Percentiles rank a stretch among this genome's conserved stretches.
Evolutionary conservation across 1,139 yeast species (phyloP).

Genomic region (Geotrichum histeridarum): DNA sequence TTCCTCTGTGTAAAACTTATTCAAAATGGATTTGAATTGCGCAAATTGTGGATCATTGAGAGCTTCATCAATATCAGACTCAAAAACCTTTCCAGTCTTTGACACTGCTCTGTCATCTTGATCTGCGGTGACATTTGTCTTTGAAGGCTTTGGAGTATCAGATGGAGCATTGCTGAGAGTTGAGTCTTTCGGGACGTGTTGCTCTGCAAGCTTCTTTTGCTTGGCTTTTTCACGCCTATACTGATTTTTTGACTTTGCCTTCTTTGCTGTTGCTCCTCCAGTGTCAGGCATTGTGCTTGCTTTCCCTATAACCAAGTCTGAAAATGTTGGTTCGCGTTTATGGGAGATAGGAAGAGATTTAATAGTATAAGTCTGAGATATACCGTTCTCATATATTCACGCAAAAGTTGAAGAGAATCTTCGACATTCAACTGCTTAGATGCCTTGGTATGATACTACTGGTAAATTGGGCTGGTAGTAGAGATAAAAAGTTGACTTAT

Average conservation of each 20-base stretch:
- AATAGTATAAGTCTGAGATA: neutral
- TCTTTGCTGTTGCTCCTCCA: conserved; percentile 4
- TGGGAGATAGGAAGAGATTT: neutral
- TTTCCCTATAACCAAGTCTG: too few relatives aligned
- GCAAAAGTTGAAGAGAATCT: too few relatives aligned
- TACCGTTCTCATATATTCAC: neutral
- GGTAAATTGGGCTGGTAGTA: too few relatives aligned
- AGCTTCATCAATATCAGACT: conserved; percentile 30
- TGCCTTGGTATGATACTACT: too few relatives aligned
- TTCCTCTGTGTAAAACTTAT: conserved; percentile 37
- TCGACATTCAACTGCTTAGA: too few relatives aligned
- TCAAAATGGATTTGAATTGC: conserved; percentile 44
- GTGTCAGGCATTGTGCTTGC: conserved; percentile 6
- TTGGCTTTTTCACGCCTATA: conserved; percentile 58
- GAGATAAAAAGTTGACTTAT: too few relatives aligned
- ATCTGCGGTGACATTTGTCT: neutral
- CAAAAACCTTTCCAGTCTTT: conserved; percentile 20
- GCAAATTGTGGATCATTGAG: conserved; percentile 41
- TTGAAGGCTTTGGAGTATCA: conserved; percentile 6
- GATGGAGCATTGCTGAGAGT: neutral
- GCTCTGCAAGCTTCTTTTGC: conserved; percentile 39
- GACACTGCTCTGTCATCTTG: conserved; percentile 5
- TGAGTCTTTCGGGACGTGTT: conserved; percentile 4
- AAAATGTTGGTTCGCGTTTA: neutral
- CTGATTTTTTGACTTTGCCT: conserved; percentile 41